Percentiles rank a stretch among this genome's conserved stretches.
Conservation (phyloP, 1,284 basidiomycete genomes). For the Testicularia cyperi region DNA sequence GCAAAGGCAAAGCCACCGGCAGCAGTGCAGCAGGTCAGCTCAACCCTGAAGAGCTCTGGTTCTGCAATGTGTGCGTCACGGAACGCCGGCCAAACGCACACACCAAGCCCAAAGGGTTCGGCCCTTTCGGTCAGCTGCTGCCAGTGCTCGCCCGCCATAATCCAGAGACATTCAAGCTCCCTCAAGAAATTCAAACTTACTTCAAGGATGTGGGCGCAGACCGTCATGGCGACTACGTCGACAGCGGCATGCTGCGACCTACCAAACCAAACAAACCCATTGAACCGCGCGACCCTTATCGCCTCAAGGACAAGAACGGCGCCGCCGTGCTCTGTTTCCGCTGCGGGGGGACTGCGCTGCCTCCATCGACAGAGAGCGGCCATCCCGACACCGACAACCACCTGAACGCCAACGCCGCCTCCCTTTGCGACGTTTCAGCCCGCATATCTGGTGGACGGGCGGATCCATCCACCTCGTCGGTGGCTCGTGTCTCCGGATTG, state of each 20-base stretch:
- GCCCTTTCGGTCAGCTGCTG: constrained; percentile 66
- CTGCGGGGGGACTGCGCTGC: constrained; percentile 75
- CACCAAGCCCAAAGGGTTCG: constrained; percentile 39
- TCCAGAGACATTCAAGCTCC: constrained; percentile 82
- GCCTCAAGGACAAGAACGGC: constrained; percentile 81
- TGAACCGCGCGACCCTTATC: constrained; percentile 87
- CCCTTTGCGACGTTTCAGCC: constrained; percentile 59
- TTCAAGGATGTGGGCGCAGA: constrained; percentile 70
- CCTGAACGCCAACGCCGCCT: not conserved
- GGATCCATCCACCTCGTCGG: not conserved
- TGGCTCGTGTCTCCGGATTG: constrained; percentile 11
- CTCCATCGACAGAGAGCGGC: constrained; percentile 61
- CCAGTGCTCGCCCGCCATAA: constrained; percentile 69
- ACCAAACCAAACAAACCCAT: constrained; percentile 68
- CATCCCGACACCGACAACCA: not conserved
- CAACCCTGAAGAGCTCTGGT: constrained; percentile 77
- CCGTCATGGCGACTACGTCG: constrained; percentile 64
- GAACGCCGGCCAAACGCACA: constrained; percentile 34
- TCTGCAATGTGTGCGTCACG: constrained; percentile 74
- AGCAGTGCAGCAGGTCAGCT: constrained; percentile 13
- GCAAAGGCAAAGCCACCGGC: constrained; percentile 26
- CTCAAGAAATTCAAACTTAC: constrained; percentile 80
- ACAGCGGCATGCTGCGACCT: constrained; percentile 66
- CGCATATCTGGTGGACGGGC: not conserved
- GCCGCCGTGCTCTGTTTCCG: constrained; percentile 81